Percentiles rank a stretch among this genome's conserved stretches.
Conservation (phyloP, 169 alveolate genomes). For the Plasmodium reichenowi region DNA sequence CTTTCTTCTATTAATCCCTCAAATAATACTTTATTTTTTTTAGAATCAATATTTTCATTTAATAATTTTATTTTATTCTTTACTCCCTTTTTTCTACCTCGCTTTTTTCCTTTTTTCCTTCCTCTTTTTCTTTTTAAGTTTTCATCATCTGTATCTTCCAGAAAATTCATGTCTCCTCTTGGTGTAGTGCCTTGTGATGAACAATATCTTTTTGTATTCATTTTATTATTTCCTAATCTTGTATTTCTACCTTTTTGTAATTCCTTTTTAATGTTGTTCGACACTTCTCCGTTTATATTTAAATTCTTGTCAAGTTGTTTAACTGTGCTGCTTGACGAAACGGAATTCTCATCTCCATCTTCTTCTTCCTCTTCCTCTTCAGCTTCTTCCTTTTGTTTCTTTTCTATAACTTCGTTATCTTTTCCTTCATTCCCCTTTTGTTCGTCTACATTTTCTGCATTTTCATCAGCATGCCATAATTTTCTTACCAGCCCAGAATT, state of each 20-base stretch:
- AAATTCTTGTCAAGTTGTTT: neutral
- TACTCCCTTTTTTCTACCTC: constrained; percentile 63
- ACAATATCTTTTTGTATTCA: neutral
- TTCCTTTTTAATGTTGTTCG: neutral
- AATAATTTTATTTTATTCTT: constrained; percentile 23
- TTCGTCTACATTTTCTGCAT: too few relatives aligned
- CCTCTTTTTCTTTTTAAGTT: constrained; percentile 23
- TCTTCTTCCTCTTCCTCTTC: neutral
- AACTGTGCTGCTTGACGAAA: too few relatives aligned
- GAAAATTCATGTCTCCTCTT: neutral
- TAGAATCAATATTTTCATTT: neutral
- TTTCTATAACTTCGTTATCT: neutral
- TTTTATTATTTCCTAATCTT: neutral
- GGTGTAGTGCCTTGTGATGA: neutral
- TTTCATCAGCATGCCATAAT: neutral
- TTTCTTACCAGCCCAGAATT: neutral
- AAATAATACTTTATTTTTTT: neutral
- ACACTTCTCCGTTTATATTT: neutral
- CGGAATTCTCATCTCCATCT: too few relatives aligned
- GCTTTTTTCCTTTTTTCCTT: constrained; percentile 41
- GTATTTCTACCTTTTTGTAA: neutral
- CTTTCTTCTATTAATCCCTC: neutral
- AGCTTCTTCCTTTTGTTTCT: neutral
- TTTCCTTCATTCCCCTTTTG: too few relatives aligned
- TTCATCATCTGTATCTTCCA: neutral